Base-by-base conservation (phyloP, 192 early-diverging fungal species). In the Coemansia sp. region DNA sequence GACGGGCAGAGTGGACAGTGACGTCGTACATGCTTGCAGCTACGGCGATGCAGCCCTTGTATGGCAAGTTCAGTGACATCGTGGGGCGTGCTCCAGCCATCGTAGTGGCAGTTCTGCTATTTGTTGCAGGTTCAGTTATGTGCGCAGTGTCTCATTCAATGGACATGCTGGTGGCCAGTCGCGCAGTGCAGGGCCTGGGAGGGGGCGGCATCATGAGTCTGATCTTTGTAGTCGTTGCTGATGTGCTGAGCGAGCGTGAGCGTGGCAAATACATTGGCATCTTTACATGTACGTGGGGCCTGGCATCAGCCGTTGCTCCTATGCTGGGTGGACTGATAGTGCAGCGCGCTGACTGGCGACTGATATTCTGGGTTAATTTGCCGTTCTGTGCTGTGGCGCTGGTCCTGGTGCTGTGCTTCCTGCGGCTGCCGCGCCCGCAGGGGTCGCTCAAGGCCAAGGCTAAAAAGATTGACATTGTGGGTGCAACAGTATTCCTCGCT, bases 191-290 rank as follows among this genome's bases (percentile, higher is more conserved):
- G 37, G 92, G 93, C 8, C 69, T 95, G 46, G 94, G 94, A 34
- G 93, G 88, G 22, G 90, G 88, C 11, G 87, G 91, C 14, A 83
- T 95, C 19, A 74, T 91, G 59, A 68, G 85, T 3, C 66, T 90
- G 62, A 87, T 89, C 10, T 82, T 95, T 35, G 87, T 95, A 39
- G 89, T 95, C 38, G 84, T 96, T 32, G 82, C 92, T 3, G 96
- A 97, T 63, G 83, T 98, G 54, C 87, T 97, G 15, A 83, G 88
- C 22, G 58, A 88, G n/a, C 83, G 88, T 32, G 86, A 97, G 57
- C 81, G 92, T n/a, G 91, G 91, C 33, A 94, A 92, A 67, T 94
- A 90, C 69, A 87, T 93, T 72, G 85, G 88, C n/a, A 65, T 94
- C 24, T 83, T 92, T 17, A 89, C 89, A 24, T 87, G 85, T 52